Evolutionary conservation across 352 stramenopile species (phyloP).

Genomic region (Phytophthora lateralis): DNA sequence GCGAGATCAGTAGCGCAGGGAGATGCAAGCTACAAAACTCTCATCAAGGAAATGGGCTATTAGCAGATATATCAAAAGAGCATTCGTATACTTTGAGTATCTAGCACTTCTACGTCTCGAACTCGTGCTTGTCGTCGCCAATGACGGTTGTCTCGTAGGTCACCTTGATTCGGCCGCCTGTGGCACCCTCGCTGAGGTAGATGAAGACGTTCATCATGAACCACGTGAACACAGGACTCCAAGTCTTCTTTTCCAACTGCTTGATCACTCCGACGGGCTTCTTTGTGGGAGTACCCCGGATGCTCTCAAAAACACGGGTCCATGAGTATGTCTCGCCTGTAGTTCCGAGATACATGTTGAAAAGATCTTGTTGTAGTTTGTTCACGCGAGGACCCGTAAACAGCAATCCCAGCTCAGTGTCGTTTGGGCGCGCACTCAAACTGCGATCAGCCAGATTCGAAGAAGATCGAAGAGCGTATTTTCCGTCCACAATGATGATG

Average conservation of each 20-base stretch:
- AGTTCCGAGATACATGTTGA: slow-evolving; percentile 73
- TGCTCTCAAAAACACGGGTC: slow-evolving; percentile 30
- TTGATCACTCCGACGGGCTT: slow-evolving; percentile 50
- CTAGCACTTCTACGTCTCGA: slow-evolving; percentile 28
- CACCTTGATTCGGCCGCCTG: slow-evolving; percentile 67
- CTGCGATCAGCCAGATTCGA: slow-evolving; percentile 82
- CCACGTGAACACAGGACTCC: slow-evolving; percentile 75
- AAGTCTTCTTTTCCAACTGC: slow-evolving; percentile 55
- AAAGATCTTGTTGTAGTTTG: slow-evolving; percentile 61
- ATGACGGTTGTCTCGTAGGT: slow-evolving; percentile 58
- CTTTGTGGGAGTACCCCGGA: slow-evolving; percentile 10
- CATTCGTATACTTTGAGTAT: slow-evolving; percentile 8
- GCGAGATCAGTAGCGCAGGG: slow-evolving; percentile 8
- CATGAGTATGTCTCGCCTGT: slow-evolving; percentile 38
- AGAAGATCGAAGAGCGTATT: slow-evolving; percentile 71
- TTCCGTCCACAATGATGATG: slow-evolving; percentile 77
- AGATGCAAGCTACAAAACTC: slow-evolving; percentile 51
- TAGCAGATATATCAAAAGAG: slow-evolving; percentile 32
- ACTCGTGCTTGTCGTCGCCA: slow-evolving; percentile 30
- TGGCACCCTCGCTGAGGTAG: slow-evolving; percentile 76
- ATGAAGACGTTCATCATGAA: slow-evolving; percentile 86
- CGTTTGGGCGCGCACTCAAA: slow-evolving; percentile 66
- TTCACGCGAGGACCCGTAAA: slow-evolving; percentile 51
- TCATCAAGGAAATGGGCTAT: slow-evolving; percentile 84
- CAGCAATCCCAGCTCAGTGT: slow-evolving; percentile 74